Base-by-base conservation (phyloP, 106 monocot species). In the Posidonia australis region DNA sequence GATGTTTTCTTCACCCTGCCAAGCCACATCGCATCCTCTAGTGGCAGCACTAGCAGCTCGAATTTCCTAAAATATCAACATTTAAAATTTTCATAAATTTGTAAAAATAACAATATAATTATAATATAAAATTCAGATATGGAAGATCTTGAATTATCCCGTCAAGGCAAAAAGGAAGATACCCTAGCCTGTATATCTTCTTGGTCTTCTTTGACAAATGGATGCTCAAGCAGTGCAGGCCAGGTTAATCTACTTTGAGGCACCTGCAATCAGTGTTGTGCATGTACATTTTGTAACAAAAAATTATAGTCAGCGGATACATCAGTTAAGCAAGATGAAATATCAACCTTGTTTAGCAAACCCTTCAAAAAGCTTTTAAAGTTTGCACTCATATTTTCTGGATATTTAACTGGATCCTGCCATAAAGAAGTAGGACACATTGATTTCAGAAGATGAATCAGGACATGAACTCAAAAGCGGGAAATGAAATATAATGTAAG, bases 321-420 rank as follows among this genome's bases (percentile, higher is more conserved):
- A 54, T 13, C 13, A 58, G 26, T 28, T 27, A 58, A 13, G 16
- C 58, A 58, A 18, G 6, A 58, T 58, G 27, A 10, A 3, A 28
- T 24, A 23, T 16, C 3, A 43, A 98, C 98, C 98, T 98, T 98
- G 65, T 91, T 98, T 41, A 98, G 83, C 44, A 98, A 82, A 46
- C 98, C 98, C 78, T 85, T 87, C 18, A 98, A 76, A 72, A 98
- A 98, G 71, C 80, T 91, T 69, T 81, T 91, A 44, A 98, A 98
- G 75, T 81, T 76, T 68, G 75, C 1, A 74, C 81, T 91, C 98
- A 98, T 98, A 30, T 76, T 85, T n/a, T 98, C 98, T 48, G 98
- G 91, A 79, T 87, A 98, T 78, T 98, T 98, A 46, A 98, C 98
- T 32, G 91, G 98, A 85, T 98, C 98, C 98, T 98, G 75, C 65